Evolutionary conservation across 2,329 filamentous ascomycete genomes (phyloP).

Genomic region (Teratosphaeria epicoccoides): DNA sequence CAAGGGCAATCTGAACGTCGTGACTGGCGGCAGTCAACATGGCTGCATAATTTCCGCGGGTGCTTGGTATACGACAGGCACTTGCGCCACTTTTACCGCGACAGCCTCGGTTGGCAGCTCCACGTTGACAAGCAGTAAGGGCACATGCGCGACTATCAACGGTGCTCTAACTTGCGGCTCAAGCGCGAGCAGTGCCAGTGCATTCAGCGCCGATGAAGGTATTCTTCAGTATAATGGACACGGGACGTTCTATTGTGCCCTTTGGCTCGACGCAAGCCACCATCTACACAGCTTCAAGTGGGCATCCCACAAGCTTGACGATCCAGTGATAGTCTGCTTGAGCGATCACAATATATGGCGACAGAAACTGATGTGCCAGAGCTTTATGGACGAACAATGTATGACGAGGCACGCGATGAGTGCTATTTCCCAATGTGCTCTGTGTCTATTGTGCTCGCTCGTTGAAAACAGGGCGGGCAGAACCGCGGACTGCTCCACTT

Average conservation of each 20-base stretch:
- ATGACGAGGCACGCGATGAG: too few relatives aligned
- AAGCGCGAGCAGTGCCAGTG: slow-evolving; percentile 32
- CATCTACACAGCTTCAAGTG: slow-evolving; percentile 28
- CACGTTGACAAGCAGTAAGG: slow-evolving; percentile 49
- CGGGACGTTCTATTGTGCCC: slow-evolving; percentile 32
- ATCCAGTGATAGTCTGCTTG: slow-evolving; percentile 28
- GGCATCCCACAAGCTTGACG: slow-evolving; percentile 18
- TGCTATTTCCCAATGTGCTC: too few relatives aligned
- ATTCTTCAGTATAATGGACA: slow-evolving; percentile 30
- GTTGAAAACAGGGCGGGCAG: too few relatives aligned
- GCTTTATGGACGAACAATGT: too few relatives aligned
- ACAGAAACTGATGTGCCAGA: too few relatives aligned
- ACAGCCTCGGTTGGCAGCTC: slow-evolving; percentile 24
- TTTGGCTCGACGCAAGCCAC: slow-evolving; percentile 34
- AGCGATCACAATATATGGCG: background rate
- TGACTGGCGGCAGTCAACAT: slow-evolving; percentile 36
- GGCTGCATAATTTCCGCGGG: slow-evolving; percentile 60
- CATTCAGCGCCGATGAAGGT: slow-evolving; percentile 30
- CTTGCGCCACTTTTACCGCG: slow-evolving; percentile 56
- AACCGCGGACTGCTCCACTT: too few relatives aligned
- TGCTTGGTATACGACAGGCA: slow-evolving; percentile 57
- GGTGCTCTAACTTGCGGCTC: slow-evolving; percentile 41
- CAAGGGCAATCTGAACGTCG: slow-evolving; percentile 49
- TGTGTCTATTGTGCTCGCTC: too few relatives aligned
- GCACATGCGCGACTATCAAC: slow-evolving; percentile 45